Percentiles rank a stretch among this genome's conserved stretches.
Conservation (phyloP, 257 asterid species). For the Nicotiana attenuata region DNA sequence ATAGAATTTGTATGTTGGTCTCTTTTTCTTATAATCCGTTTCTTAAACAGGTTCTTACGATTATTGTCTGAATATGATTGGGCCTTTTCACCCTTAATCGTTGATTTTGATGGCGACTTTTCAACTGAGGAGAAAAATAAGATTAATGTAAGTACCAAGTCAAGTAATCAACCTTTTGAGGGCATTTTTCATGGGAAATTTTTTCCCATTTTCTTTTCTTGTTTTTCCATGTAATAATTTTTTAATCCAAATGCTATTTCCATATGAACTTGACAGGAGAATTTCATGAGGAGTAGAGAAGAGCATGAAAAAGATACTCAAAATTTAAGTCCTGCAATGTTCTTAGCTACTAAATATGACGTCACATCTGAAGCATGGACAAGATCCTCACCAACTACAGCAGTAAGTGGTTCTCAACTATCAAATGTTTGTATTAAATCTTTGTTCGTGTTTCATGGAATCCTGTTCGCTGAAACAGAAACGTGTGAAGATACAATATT, state of each 20-base stretch:
- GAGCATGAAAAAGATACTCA: slow-evolving; percentile 39
- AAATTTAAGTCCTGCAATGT: slow-evolving; percentile 63
- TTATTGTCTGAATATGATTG: slow-evolving; percentile 80
- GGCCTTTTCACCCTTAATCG: slow-evolving; percentile 73
- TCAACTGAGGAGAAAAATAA: slow-evolving; percentile 67
- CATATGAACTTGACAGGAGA: slow-evolving; percentile 42
- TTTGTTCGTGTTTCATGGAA: background rate
- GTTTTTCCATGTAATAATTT: background rate
- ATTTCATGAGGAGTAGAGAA: slow-evolving; percentile 59
- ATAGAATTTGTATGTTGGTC: background rate
- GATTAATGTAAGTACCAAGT: slow-evolving; percentile 51
- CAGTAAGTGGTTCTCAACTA: slow-evolving; percentile 44
- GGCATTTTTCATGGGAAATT: background rate
- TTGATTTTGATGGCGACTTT: slow-evolving; percentile 83
- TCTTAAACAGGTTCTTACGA: slow-evolving; percentile 63
- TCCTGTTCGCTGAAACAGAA: background rate
- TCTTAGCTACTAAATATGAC: slow-evolving; percentile 78
- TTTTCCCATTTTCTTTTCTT: background rate
- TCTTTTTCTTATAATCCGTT: slow-evolving; percentile 5
- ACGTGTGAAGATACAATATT: background rate
- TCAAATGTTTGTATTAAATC: background rate
- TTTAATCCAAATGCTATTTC: slow-evolving; percentile 13
- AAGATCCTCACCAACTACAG: slow-evolving; percentile 52
- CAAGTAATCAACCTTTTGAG: background rate
- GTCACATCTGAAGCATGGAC: slow-evolving; percentile 89